These are phyloP conservation scores for Hyphopichia homilentoma DNA, from an alignment of 805 yeast genomes.

Conservation along the genomic window DNA sequence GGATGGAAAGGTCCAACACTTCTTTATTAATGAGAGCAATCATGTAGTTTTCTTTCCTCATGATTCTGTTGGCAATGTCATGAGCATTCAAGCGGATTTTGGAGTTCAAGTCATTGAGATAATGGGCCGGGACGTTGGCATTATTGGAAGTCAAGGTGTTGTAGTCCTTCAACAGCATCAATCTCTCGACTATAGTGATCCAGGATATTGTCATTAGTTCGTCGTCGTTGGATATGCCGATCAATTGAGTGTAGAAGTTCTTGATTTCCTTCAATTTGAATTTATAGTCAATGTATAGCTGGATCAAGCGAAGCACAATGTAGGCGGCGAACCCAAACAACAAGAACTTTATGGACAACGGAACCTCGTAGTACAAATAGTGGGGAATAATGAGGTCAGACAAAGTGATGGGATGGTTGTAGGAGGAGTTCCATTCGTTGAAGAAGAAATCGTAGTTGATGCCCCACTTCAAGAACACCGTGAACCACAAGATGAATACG, in stretches of 20 bases:
- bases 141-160: conserved; percentile 61
- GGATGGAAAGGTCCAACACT: conserved; percentile 60
- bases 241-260: conserved; percentile 69
- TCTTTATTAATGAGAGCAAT: conserved; percentile 84
- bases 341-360: conserved; percentile 49
- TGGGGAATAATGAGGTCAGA: conserved; percentile 29
- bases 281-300: conserved; percentile 53
- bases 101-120: conserved; percentile 54
- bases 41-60: conserved; percentile 92
- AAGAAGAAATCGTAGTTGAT: conserved; percentile 51
- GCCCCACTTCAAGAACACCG: conserved; percentile 80
- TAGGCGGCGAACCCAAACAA: conserved; percentile 59
- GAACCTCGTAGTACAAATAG: conserved; percentile 45
- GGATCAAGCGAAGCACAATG: conserved; percentile 48
- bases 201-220: conserved; percentile 93
- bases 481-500: conserved; percentile 72
- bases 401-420: conserved; percentile 22
- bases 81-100: conserved; percentile 84
- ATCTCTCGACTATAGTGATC: conserved; percentile 76
- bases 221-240: conserved; percentile 63
- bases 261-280: conserved; percentile 69
- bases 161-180: conserved; percentile 73
- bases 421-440: conserved; percentile 19
- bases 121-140: conserved; percentile 19
- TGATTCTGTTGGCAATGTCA: conserved; percentile 89